Percentiles rank a stretch among this genome's conserved stretches.
These are phyloP conservation scores for Rosa lucieae DNA, from an alignment of 306 rosid species.

Conservation along the genomic window DNA sequence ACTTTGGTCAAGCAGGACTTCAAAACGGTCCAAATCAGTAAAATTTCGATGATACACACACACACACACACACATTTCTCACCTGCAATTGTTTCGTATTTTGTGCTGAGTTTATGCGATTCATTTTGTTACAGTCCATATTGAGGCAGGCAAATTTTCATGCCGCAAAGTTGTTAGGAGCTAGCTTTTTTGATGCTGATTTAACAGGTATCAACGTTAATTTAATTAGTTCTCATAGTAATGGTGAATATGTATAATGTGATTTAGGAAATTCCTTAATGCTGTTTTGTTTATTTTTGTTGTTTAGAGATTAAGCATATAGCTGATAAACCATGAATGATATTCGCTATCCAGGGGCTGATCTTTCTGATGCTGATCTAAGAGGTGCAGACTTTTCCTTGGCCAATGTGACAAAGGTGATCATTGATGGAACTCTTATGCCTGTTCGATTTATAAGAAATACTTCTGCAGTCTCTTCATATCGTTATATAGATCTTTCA, in stretches of 20 bases:
- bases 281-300: not conserved
- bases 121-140: constrained; percentile 58
- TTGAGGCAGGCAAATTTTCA: constrained; percentile 79
- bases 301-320: not conserved
- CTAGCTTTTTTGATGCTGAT: constrained; percentile 96
- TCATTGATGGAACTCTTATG: not conserved
- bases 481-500: not conserved
- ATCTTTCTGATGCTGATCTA: constrained; percentile 92
- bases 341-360: constrained; percentile 57
- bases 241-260: not conserved
- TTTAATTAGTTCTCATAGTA: not conserved
- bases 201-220: constrained; percentile 59
- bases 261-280: not conserved
- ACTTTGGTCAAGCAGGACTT: constrained; percentile 89
- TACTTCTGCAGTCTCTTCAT: not conserved
- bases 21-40: constrained; percentile 62
- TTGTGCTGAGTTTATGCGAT: not conserved
- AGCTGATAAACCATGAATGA: not conserved
- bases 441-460: not conserved
- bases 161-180: constrained; percentile 87
- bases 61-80: not conserved
- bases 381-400: constrained; percentile 84
- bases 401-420: constrained; percentile 94
- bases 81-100: not conserved
- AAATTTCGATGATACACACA: not conserved